A percentile compares a stretch with the other conserved stretches of the same genome.
phyloP scores from a whole-genome alignment of 2,329 filamentous ascomycete species.

The Ascomycota sp. region DNA sequence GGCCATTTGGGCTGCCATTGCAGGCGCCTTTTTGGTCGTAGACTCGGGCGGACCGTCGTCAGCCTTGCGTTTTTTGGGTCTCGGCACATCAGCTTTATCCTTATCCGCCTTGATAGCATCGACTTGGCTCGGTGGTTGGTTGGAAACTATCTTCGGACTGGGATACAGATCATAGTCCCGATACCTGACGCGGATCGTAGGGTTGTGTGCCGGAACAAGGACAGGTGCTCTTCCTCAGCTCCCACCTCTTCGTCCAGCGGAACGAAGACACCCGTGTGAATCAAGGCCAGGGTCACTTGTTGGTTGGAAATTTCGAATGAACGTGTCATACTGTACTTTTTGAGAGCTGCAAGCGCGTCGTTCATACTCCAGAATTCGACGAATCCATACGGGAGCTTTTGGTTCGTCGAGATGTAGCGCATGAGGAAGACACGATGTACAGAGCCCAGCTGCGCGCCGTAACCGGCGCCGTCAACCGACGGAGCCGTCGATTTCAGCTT shows the following conservation, averaged over 20 bases:
- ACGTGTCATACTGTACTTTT: conserved; percentile 49
- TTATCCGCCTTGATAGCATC: conserved; percentile 7
- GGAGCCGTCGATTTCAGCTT: conserved; percentile 41
- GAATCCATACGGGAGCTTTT: conserved; percentile 67
- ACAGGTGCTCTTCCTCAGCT: conserved; percentile 37
- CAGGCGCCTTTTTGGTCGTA: conserved; percentile 16
- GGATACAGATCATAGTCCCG: conserved; percentile 59
- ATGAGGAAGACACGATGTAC: conserved; percentile 59
- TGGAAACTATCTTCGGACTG: conserved; percentile 36
- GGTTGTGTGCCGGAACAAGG: conserved; percentile 51
- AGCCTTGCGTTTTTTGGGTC: conserved; percentile 33
- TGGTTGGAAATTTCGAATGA: conserved; percentile 62
- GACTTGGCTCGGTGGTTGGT: conserved; percentile 17
- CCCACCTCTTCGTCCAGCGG: conserved; percentile 41
- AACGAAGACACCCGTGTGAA: conserved; percentile 71
- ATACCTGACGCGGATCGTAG: conserved; percentile 48
- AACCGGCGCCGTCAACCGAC: conserved; percentile 31
- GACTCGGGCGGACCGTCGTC: conserved; percentile 14
- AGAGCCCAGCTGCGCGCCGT: conserved; percentile 55
- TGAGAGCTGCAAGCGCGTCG: conserved; percentile 55
- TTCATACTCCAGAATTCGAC: conserved; percentile 61
- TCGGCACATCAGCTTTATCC: conserved; percentile 13
- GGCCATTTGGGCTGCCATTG: conserved; percentile 22
- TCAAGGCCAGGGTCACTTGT: conserved; percentile 50
- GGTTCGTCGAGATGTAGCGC: conserved; percentile 47